These are phyloP conservation scores for Krasilnikovozyma curviuscula DNA, from an alignment of 768 basidiomycete genomes.

Conservation along the genomic window DNA sequence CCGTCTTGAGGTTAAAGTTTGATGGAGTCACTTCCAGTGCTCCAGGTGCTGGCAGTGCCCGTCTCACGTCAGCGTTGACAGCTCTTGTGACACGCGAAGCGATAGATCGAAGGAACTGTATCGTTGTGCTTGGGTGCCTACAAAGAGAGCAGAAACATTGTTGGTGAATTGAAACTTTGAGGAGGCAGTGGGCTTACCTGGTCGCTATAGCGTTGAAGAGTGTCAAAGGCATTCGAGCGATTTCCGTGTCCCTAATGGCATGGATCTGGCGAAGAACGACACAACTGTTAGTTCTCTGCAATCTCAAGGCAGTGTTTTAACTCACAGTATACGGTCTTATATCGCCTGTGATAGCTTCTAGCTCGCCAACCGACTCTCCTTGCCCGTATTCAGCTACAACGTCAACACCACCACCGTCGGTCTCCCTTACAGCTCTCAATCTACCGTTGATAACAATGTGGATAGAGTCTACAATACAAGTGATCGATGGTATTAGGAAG, in stretches of 20 bases:
- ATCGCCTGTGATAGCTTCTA: no score
- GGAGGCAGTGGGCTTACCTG: slow-evolving; percentile 1
- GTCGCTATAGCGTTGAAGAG: slow-evolving; percentile 77
- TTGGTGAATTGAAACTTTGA: not conserved
- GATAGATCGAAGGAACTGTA: slow-evolving; percentile 45
- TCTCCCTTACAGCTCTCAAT: slow-evolving; percentile 69
- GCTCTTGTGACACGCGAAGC: slow-evolving; percentile 77
- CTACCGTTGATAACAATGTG: slow-evolving; percentile 95
- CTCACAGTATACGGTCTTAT: no score
- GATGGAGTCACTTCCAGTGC: slow-evolving; percentile 8
- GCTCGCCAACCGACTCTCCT: slow-evolving; percentile 92
- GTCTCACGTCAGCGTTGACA: slow-evolving; percentile 37
- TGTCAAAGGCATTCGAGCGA: slow-evolving; percentile 90
- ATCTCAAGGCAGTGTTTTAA: not conserved
- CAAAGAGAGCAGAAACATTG: not conserved
- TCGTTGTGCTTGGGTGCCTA: slow-evolving; percentile 25
- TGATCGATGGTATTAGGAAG: no score
- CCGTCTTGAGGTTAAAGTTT: slow-evolving; percentile 79
- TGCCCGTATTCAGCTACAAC: slow-evolving; percentile 90
- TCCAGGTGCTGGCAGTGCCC: slow-evolving; percentile 1
- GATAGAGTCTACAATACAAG: slow-evolving; percentile 88
- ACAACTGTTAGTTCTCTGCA: slow-evolving; percentile 78
- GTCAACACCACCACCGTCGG: slow-evolving; percentile 45
- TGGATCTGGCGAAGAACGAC: slow-evolving; percentile 73
- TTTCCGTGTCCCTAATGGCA: slow-evolving; percentile 92